Evolutionary conservation across 371 early-diverging fungal species (phyloP).

Genomic region (Rhizomucor pusillus): DNA sequence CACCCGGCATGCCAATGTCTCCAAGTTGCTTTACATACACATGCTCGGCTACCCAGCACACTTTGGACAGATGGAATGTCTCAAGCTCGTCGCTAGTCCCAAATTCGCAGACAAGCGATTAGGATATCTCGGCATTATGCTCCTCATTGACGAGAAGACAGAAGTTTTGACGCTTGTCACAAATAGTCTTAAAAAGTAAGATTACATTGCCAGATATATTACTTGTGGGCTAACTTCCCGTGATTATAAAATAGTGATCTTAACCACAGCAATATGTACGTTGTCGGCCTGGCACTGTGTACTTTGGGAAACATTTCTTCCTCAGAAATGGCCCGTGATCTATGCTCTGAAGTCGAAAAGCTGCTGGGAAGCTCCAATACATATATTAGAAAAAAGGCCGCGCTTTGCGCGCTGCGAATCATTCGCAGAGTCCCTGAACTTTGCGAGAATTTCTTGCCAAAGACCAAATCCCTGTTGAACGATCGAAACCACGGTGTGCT

Average conservation of each 20-base stretch:
- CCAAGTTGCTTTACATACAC: slow-evolving; percentile 95
- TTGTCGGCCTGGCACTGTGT: slow-evolving; percentile 94
- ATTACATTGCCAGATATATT: too few species aligned
- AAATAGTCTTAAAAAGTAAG: slow-evolving; percentile 94
- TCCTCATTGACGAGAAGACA: slow-evolving; percentile 95
- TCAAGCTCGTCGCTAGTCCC: slow-evolving; percentile 93
- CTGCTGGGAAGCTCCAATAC: slow-evolving; percentile 87
- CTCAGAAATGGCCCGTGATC: slow-evolving; percentile 92
- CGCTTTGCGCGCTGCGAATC: slow-evolving; percentile 88
- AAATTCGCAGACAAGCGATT: slow-evolving; percentile 94
- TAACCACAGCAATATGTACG: slow-evolving; percentile 92
- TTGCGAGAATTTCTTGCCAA: slow-evolving; percentile 78
- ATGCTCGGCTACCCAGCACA: slow-evolving; percentile 98
- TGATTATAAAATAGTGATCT: slow-evolving; percentile 68
- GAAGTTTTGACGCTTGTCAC: slow-evolving; percentile 95
- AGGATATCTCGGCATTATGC: slow-evolving; percentile 96
- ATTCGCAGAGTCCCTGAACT: slow-evolving; percentile 93
- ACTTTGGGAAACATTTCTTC: slow-evolving; percentile 95
- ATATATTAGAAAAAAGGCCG: slow-evolving; percentile 97
- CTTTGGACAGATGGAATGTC: slow-evolving; percentile 98
- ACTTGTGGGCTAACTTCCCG: slow-evolving; percentile 8
- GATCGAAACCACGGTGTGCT: slow-evolving; percentile 97
- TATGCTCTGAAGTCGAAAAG: slow-evolving; percentile 92
- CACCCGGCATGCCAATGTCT: slow-evolving; percentile 85
- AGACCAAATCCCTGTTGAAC: slow-evolving; percentile 71